A percentile compares a stretch with the other conserved stretches of the same genome.
Evolutionary conservation across 2,329 filamentous ascomycete species (phyloP).

Genomic region (Incumbomyces delicatus): DNA sequence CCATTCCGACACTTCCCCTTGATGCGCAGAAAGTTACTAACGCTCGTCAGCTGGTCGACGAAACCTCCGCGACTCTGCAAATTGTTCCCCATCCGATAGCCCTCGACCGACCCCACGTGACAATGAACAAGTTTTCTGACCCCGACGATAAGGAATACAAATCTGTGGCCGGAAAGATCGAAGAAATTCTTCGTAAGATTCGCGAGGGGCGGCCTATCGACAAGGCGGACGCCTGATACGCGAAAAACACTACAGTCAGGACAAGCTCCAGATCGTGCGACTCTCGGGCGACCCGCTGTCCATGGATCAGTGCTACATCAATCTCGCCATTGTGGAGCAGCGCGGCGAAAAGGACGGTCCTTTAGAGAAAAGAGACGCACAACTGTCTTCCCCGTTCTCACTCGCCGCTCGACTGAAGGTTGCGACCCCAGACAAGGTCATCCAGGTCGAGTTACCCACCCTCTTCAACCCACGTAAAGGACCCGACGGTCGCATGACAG

Average conservation of each 20-base stretch:
- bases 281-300: constrained; percentile 27
- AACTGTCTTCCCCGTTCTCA: constrained; percentile 21
- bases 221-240: not conserved
- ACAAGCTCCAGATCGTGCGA: constrained; percentile 25
- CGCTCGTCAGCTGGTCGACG: too few species aligned
- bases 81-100: too few species aligned
- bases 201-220: not conserved
- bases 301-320: constrained; percentile 34
- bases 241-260: not conserved
- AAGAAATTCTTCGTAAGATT: not conserved
- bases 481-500: too few species aligned
- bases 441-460: constrained; percentile 15
- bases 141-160: too few species aligned
- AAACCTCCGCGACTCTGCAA: too few species aligned
- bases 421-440: constrained; percentile 16
- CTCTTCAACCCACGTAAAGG: constrained; percentile 27
- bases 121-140: too few species aligned
- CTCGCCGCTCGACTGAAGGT: constrained; percentile 23
- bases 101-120: too few species aligned
- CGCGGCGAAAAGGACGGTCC: not conserved
- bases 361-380: not conserved
- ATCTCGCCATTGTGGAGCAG: constrained; percentile 29
- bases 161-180: not conserved
- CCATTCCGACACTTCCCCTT: too few species aligned
- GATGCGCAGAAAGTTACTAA: too few species aligned